Base-by-base conservation (phyloP, 768 basidiomycete species). In the Naematelia encephala region DNA sequence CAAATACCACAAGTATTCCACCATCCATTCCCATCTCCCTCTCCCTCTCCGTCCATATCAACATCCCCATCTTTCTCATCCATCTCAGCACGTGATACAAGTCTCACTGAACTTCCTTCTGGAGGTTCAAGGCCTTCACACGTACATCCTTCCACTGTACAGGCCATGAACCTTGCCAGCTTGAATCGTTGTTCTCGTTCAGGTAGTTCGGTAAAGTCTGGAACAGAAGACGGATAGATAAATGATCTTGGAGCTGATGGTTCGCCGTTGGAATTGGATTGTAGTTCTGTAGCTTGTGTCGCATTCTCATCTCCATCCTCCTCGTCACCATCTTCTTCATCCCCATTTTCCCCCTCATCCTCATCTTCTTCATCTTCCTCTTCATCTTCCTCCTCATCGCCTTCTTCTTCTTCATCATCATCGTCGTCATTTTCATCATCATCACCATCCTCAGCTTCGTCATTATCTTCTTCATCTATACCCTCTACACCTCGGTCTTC, bases 161-260 rank as follows among this genome's bases (percentile, higher is more conserved):
- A 94, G 0, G 82, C 80, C 2, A 87, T 84, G 77, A 91, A 90
- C 14, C 91, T 84, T 4, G 91, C 88, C 57, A 91, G 87, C 80
- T 90, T 92, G 69, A 76, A 73, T 5, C 39, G 14, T 51, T 68
- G 61, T 47, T 68, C 64, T 1, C 63, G 46, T 8, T 58, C 63
- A 2, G 71, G 54, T 4, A 68, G 55, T 4, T 21, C 54, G 5
- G 60, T 51, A 42, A 70, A 67, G 27, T 68, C 62, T 3, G 51
- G 28, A 13, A 63, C 61, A 16, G 68, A 28, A 3, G 58, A 16
- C 3, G 71, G 71, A 57, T 70, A 70, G 11, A 56, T 25, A 27
- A 29, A 61, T 8, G 23, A 10, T 34, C 47, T 29, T 23, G 27
- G 27, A 3, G 19, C 51, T 29, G 34, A 39, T 39, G 34, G 34